phyloP scores from a whole-genome alignment of 352 stramenopile species.

The Phytophthora sansomeana region DNA sequence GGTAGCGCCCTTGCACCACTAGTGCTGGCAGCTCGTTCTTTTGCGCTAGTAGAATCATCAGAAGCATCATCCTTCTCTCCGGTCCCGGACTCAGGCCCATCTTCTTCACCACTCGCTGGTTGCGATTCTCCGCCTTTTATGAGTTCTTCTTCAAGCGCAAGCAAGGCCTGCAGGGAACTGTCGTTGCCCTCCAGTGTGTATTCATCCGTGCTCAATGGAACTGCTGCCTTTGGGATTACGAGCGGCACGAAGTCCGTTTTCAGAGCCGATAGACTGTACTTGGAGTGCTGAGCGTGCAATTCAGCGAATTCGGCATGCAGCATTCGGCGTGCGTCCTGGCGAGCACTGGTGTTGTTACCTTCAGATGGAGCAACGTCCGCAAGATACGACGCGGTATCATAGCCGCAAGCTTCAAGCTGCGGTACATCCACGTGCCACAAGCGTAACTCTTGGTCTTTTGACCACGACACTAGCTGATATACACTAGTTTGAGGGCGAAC shows the following conservation, averaged over 20 bases:
- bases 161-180: conserved; percentile 52
- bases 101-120: conserved; percentile 28
- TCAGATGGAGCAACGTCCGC: conserved; percentile 39
- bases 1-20: conserved; percentile 52
- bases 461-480: conserved; percentile 84
- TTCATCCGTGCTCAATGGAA: conserved; percentile 67
- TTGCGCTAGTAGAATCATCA: conserved; percentile 29
- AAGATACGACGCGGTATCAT: conserved; percentile 52
- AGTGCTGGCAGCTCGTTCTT: conserved; percentile 22
- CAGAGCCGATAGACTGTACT: conserved; percentile 75
- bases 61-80: conserved; percentile 32
- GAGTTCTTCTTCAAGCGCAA: conserved; percentile 79
- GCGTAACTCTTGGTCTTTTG: conserved; percentile 82
- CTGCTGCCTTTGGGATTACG: conserved; percentile 64
- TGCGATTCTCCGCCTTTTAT: conserved; percentile 54
- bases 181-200: conserved; percentile 65
- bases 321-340: conserved; percentile 21
- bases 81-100: conserved; percentile 18
- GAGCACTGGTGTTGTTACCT: conserved; percentile 23
- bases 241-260: conserved; percentile 82
- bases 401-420: conserved; percentile 70
- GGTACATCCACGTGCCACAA: conserved; percentile 75
- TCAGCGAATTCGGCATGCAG: conserved; percentile 44
- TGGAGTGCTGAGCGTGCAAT: conserved; percentile 47
- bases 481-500: conserved; percentile 43